Percentiles rank a stretch among this genome's conserved stretches.
Conservation (phyloP, 2,329 filamentous ascomycete genomes). For the Arthrobotrys conoides region DNA sequence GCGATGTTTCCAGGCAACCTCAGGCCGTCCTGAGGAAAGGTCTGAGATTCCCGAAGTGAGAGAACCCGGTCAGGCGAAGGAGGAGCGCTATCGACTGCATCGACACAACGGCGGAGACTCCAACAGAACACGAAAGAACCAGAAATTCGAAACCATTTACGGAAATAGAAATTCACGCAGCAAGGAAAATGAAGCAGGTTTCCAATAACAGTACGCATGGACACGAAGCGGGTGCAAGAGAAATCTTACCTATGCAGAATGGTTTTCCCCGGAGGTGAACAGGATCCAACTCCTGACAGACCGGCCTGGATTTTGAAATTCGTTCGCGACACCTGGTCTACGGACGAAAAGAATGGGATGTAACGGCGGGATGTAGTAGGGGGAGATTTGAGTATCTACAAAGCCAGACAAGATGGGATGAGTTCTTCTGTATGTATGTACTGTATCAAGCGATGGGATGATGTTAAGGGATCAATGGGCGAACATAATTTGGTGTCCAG, state of each 20-base stretch:
- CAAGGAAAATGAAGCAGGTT: conserved; percentile 41
- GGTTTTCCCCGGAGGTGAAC: conserved; percentile 47
- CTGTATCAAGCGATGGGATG: conserved; percentile 50
- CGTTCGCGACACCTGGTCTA: conserved; percentile 2
- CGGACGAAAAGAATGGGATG: conserved; percentile 28
- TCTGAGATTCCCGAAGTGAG: conserved; percentile 19
- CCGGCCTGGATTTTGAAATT: conserved; percentile 5
- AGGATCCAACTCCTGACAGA: conserved; percentile 44
- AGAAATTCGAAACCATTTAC: conserved; percentile 33
- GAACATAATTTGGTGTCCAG: conserved; percentile 29
- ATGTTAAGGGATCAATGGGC: conserved; percentile 45
- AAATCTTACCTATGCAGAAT: conserved; percentile 38
- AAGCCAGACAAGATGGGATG: conserved; percentile 28
- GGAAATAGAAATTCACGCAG: conserved; percentile 58
- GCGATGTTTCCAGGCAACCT: conserved; percentile 54
- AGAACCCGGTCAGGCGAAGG: conserved; percentile 23
- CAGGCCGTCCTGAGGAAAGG: conserved; percentile 55
- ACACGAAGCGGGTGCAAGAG: conserved; percentile 34
- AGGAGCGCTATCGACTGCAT: conserved; percentile 40
- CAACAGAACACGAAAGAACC: conserved; percentile 22
- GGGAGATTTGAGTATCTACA: neutral
- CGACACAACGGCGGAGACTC: conserved; percentile 12
- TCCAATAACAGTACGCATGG: conserved; percentile 47
- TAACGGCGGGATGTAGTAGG: conserved; percentile 35
- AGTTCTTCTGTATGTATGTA: conserved; percentile 15